Base-by-base conservation (phyloP, 106 monocot genomes). In the Iris macrosiphon region DNA sequence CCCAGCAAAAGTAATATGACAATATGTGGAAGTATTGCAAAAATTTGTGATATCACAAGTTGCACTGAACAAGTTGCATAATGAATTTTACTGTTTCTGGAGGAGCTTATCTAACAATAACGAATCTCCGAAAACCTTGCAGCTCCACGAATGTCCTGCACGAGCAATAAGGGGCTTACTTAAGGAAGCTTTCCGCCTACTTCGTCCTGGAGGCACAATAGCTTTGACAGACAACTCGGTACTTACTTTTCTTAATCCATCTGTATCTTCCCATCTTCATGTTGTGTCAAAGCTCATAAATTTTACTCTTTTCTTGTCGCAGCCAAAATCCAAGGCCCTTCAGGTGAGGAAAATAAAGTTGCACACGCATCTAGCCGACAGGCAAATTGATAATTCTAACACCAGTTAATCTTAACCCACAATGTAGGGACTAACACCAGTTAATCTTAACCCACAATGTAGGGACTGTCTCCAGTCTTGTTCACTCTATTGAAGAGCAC, bases 91-190 rank as follows among this genome's bases (percentile, higher is more conserved):
- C 18, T 0, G 21, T 14, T 14, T 28, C 13, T 49, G 6, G 46
- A 9, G 2, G 8, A 24, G 24, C 3, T 4, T 4, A 2, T 49
- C n/a, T 49, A 49, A 28, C 14, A 49, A 49, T 1, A 24, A 3
- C 12, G 11, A 2, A 25, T 44, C 46, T 48, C 27, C 33, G 11
- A 26, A 24, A 34, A 52, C 52, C 51, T 1, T 66, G 47, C 60
- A 91, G 90, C 47, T 76, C 60, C 90, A 91, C 54, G 90, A 91
- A 70, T 91, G 84, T 24, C 90, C 90, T 62, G 77, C 85, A 52
- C 53, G 52, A 55, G 90, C 90, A 48, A 91, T 46, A 47, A 66
- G 21, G 18, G 56, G 53, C 30, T 50, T 85, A 47, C 38, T 67
- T 25, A 80, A 84, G 48, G 90, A 91, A 75, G 73, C 75, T 38